Evolutionary conservation across 164 flowering plant genomes (phyloP).

Genomic region (Piper longum): DNA sequence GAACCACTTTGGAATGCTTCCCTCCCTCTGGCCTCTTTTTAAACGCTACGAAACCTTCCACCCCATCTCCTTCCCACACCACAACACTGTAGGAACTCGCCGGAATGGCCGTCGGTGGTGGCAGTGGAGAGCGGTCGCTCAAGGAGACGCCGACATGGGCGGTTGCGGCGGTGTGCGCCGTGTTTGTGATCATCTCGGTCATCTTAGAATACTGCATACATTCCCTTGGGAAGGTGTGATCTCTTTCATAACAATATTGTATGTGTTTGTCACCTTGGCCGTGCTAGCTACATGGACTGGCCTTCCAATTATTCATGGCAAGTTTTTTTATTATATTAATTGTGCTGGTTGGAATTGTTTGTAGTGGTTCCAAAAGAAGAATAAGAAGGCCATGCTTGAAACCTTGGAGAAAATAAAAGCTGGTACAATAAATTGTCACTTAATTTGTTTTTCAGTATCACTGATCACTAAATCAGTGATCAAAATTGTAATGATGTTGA

Average conservation of each 20-base stretch:
- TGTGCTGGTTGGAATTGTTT: background rate
- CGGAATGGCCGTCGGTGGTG: constrained; percentile 21
- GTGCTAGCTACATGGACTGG: too few relatives aligned
- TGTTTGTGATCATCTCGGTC: constrained; percentile 39
- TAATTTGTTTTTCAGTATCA: too few relatives aligned
- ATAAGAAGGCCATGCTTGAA: constrained; percentile 53
- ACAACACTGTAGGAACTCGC: background rate
- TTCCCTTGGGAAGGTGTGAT: constrained; percentile 33
- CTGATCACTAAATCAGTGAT: too few relatives aligned
- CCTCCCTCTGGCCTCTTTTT: background rate
- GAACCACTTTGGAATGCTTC: background rate
- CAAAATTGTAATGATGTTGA: too few relatives aligned
- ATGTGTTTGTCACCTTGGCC: too few relatives aligned
- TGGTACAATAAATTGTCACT: constrained; percentile 6
- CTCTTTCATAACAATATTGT: background rate
- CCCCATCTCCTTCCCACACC: background rate
- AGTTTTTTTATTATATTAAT: too few relatives aligned
- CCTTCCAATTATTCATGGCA: too few relatives aligned
- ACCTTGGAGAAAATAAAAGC: constrained; percentile 66
- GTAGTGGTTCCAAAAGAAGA: constrained; percentile 47
- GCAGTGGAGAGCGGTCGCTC: constrained; percentile 24
- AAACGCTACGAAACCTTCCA: background rate
- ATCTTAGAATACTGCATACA: constrained; percentile 44
- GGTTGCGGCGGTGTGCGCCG: constrained; percentile 47
- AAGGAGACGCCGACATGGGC: constrained; percentile 67